Conservation (phyloP, 176 grass and related monocot genomes). For the Musa schizocarpa region DNA sequence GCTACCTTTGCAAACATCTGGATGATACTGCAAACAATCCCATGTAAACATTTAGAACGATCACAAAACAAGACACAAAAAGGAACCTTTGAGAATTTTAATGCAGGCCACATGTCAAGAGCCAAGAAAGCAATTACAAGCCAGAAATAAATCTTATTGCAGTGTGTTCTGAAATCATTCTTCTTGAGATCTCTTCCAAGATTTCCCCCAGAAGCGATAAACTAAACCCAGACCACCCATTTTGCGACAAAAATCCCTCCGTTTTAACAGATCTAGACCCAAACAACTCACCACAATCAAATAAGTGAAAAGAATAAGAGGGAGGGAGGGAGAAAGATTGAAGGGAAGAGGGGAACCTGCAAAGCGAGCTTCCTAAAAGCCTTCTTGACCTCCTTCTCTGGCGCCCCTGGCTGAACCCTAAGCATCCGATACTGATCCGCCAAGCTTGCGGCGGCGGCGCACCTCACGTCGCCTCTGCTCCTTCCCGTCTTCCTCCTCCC, state of each 20-base stretch:
- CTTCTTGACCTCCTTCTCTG: slow-evolving; percentile 30
- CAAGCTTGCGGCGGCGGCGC: slow-evolving; percentile 8
- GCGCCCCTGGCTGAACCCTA: slow-evolving; percentile 23
- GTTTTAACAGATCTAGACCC: too few relatives aligned
- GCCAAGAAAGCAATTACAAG: neutral
- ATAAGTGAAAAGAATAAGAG: neutral
- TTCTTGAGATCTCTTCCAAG: too few relatives aligned
- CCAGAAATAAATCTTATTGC: too few relatives aligned
- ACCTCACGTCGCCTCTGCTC: slow-evolving; percentile 6
- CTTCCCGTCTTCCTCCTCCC: neutral
- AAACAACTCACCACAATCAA: neutral
- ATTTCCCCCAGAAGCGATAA: too few relatives aligned
- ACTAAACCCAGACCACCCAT: too few relatives aligned
- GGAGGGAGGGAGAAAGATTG: neutral
- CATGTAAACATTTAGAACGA: neutral
- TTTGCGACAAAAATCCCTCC: too few relatives aligned
- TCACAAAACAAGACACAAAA: neutral
- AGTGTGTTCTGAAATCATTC: too few relatives aligned
- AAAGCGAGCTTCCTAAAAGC: slow-evolving; percentile 33
- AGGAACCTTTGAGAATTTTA: neutral
- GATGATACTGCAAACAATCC: slow-evolving; percentile 29
- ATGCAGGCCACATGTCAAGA: neutral
- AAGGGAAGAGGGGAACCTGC: slow-evolving; percentile 7
- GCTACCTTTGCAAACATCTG: slow-evolving; percentile 37
- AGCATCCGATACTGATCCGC: slow-evolving; percentile 25